These are phyloP conservation scores for Wallacemonas sp. DNA, from an alignment of 208 protist species.

Conservation along the genomic window DNA sequence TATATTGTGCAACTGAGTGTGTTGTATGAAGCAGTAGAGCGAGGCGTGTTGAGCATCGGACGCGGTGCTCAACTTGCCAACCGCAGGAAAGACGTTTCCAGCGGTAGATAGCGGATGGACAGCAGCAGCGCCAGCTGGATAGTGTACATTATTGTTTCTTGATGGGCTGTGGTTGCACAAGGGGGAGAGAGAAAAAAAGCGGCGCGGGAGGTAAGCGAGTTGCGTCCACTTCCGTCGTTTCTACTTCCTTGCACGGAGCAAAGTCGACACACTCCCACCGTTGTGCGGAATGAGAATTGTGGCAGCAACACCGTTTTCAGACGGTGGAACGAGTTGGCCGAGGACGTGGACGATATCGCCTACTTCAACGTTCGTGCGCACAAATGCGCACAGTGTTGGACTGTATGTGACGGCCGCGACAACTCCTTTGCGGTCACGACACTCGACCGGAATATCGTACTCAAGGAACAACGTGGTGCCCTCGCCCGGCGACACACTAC, in stretches of 20 bases:
- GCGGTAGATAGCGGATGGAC: too few relatives aligned
- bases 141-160: too few relatives aligned
- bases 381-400: conserved; percentile 56
- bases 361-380: conserved; percentile 29
- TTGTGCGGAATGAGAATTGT: conserved; percentile 62
- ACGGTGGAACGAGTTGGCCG: conserved; percentile 61
- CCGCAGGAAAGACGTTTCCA: too few relatives aligned
- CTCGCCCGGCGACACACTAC: not conserved
- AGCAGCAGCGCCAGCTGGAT: too few relatives aligned
- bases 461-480: conserved; percentile 33
- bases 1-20: too few relatives aligned
- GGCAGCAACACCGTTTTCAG: not conserved
- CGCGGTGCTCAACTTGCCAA: too few relatives aligned
- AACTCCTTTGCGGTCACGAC: not conserved
- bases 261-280: conserved; percentile 81
- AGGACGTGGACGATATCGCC: conserved; percentile 84
- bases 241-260: conserved; percentile 25
- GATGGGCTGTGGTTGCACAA: not conserved
- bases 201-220: conserved; percentile 6
- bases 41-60: too few relatives aligned
- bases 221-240: too few relatives aligned
- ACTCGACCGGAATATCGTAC: conserved; percentile 41
- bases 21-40: too few relatives aligned
- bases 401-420: conserved; percentile 15
- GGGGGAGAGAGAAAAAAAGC: conserved; percentile 7